Evolutionary conservation across 108 stramenopile genomes (phyloP).

Genomic region (Skeletonema menzelii): DNA sequence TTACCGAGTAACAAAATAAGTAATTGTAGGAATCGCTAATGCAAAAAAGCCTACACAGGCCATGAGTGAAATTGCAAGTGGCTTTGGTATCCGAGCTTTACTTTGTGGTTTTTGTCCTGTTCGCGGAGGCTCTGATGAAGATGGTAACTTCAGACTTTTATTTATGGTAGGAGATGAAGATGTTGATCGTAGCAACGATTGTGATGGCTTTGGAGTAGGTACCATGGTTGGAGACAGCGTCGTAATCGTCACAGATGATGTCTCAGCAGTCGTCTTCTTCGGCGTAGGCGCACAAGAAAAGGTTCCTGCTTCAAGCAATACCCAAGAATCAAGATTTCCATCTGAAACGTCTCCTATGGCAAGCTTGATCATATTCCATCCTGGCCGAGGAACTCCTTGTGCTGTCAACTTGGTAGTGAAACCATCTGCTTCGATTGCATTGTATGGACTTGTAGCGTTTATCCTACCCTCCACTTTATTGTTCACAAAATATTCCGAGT

Average conservation of each 20-base stretch:
- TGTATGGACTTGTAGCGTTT: constrained; percentile 12
- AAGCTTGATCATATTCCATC: constrained; percentile 32
- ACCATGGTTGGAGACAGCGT: no score
- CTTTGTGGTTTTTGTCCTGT: not conserved
- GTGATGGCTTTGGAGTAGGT: no score
- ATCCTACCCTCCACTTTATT: constrained; percentile 10
- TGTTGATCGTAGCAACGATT: no score
- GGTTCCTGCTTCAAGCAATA: constrained; percentile 29
- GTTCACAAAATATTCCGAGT: constrained; percentile 19
- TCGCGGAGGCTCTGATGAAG: not conserved
- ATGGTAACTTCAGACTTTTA: not conserved
- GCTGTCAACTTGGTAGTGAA: constrained; percentile 34
- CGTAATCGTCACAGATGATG: not conserved
- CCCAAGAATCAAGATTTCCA: constrained; percentile 32
- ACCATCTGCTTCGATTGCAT: constrained; percentile 28
- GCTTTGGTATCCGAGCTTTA: not conserved
- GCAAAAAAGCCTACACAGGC: not conserved
- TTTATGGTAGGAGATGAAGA: no score
- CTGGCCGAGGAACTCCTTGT: constrained; percentile 4
- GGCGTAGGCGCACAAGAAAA: constrained; percentile 16
- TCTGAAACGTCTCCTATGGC: constrained; percentile 24
- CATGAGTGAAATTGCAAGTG: not conserved
- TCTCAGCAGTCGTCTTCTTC: not conserved
- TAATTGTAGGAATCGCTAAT: not conserved
- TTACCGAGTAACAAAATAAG: not conserved